Conservation (phyloP, 306 rosid species). For the Canavalia gladiata region DNA sequence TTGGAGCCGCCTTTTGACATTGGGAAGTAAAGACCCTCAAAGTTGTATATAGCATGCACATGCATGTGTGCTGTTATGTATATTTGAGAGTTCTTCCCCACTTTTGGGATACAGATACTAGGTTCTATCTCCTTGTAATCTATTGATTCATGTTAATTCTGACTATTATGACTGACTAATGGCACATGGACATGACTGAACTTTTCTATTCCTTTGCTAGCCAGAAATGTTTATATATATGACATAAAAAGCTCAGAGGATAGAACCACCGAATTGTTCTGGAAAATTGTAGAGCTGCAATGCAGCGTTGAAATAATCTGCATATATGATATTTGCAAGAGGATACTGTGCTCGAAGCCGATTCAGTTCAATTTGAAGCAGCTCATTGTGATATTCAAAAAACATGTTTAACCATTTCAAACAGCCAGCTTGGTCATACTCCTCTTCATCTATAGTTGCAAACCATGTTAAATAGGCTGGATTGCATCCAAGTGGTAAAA, state of each 20-base stretch:
- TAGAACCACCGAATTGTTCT: slow-evolving; percentile 54
- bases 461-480: slow-evolving; percentile 46
- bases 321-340: slow-evolving; percentile 55
- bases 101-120: no score
- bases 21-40: no score
- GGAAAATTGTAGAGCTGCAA: slow-evolving; percentile 51
- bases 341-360: slow-evolving; percentile 56
- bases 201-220: slow-evolving; percentile 1
- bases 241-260: slow-evolving; percentile 12
- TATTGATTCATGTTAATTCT: slow-evolving; percentile 23
- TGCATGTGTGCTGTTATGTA: no score
- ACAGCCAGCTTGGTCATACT: slow-evolving; percentile 63
- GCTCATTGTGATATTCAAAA: slow-evolving; percentile 54
- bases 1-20: no score
- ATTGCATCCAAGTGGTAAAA: slow-evolving; percentile 67
- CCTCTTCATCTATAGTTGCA: slow-evolving; percentile 33
- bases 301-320: slow-evolving; percentile 60
- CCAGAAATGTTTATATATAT: not conserved
- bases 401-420: slow-evolving; percentile 57
- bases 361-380: slow-evolving; percentile 54
- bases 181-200: slow-evolving; percentile 13
- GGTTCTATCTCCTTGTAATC: not conserved
- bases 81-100: no score
- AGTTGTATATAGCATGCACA: no score
- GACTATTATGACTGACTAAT: not conserved